These are phyloP conservation scores for Globisporangium splendens DNA, from an alignment of 352 stramenopile genomes.

Conservation along the genomic window DNA sequence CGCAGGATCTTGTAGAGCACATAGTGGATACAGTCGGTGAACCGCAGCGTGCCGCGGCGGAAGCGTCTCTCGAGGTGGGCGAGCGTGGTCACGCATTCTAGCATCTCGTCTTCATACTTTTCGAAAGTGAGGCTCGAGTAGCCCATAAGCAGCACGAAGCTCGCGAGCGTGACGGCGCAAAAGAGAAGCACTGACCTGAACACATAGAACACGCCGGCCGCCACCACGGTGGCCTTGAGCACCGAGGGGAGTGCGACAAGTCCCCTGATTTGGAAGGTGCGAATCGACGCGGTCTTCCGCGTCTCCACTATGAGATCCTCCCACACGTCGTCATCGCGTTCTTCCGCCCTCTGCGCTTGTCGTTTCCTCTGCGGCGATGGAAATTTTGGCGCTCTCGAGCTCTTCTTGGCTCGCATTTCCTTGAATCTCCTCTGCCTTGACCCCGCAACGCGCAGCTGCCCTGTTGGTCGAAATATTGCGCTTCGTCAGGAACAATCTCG, in stretches of 20 bases:
- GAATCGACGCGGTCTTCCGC: background rate
- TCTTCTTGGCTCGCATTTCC: slow-evolving; percentile 4
- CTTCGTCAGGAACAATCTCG: too few relatives aligned
- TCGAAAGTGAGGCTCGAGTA: background rate
- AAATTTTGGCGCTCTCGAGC: background rate
- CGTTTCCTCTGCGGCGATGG: slow-evolving; percentile 3
- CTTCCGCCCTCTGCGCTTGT: slow-evolving; percentile 20
- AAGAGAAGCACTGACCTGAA: slow-evolving; percentile 13
- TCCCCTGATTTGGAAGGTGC: slow-evolving; percentile 7
- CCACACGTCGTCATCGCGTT: background rate
- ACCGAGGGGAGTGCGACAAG: slow-evolving; percentile 9
- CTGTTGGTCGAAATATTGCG: too few relatives aligned
- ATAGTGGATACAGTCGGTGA: slow-evolving; percentile 13
- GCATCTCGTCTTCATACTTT: slow-evolving; percentile 11
- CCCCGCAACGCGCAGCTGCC: background rate
- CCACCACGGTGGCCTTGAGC: slow-evolving; percentile 5
- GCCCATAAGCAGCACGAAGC: slow-evolving; percentile 7
- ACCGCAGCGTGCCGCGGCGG: slow-evolving; percentile 1
- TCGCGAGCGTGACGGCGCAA: slow-evolving; percentile 5
- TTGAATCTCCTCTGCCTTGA: background rate
- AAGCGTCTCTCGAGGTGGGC: slow-evolving; percentile 12
- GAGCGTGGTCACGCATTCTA: slow-evolving; percentile 11
- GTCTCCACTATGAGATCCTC: background rate
- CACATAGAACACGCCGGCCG: slow-evolving; percentile 12
- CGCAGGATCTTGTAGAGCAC: slow-evolving; percentile 13